A percentile compares a stretch with the other conserved stretches of the same genome.
phyloP scores from a whole-genome alignment of 1,139 yeast genomes.

The Pichia sp. region DNA sequence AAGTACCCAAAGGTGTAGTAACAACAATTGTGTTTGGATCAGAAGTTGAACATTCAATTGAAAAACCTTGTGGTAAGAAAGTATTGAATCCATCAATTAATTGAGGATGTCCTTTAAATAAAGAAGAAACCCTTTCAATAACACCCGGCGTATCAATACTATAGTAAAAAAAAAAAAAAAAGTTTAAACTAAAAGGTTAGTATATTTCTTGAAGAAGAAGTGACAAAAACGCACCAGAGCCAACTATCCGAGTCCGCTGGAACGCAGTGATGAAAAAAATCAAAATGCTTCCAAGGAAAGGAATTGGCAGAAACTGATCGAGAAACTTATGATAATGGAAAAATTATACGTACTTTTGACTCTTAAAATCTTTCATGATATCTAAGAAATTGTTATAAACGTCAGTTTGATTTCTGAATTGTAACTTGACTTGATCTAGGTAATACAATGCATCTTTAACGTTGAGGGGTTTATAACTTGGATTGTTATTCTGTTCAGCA shows the following conservation, averaged over 20 bases:
- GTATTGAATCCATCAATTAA: constrained; percentile 96
- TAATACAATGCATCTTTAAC: constrained; percentile 95
- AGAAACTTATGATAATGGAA: no score
- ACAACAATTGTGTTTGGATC: constrained; percentile 93
- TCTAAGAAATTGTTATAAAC: constrained; percentile 94
- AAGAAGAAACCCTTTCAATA: constrained; percentile 84
- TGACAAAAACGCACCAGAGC: no score
- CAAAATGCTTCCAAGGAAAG: neutral
- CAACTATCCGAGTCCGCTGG: neutral
- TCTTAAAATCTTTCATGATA: constrained; percentile 96
- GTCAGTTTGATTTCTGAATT: constrained; percentile 87
- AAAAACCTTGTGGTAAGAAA: constrained; percentile 92
- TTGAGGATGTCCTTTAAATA: constrained; percentile 88
- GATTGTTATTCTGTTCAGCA: constrained; percentile 11
- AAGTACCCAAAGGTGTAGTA: constrained; percentile 91
- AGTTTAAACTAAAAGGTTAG: constrained; percentile 17
- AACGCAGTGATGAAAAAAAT: neutral
- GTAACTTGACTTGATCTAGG: constrained; percentile 90
- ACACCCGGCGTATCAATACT: constrained; percentile 98
- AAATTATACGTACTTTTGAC: constrained; percentile 54
- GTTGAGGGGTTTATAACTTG: constrained; percentile 74
- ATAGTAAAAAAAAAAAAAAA: constrained; percentile 8
- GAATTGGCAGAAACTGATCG: no score
- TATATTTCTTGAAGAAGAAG: no score
- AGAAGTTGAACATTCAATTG: constrained; percentile 89